Conservation (phyloP, 148 eudicot genomes). For the Rhododendron simsii region DNA sequence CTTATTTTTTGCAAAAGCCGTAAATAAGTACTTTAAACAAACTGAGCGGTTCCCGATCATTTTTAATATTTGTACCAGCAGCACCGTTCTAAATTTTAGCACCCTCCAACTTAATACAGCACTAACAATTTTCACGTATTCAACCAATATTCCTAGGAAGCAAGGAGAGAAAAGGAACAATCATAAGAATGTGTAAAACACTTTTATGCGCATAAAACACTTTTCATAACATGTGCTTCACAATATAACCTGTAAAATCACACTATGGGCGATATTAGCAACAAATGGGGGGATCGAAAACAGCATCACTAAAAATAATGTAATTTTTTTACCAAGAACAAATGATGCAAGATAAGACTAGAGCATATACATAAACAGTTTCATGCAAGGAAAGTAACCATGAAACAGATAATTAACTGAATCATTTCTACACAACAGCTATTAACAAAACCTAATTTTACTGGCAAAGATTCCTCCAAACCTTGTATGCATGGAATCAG, state of each 20-base stretch:
- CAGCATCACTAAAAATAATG: not conserved
- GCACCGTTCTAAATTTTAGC: not conserved
- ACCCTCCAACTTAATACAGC: not conserved
- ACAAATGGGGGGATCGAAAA: not conserved
- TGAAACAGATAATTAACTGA: not conserved
- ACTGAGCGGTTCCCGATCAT: no score
- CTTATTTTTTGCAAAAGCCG: no score
- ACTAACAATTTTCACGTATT: not conserved
- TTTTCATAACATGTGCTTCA: not conserved
- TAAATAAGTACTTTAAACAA: no score
- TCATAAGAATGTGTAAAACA: not conserved
- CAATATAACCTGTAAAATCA: not conserved
- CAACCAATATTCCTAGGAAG: not conserved
- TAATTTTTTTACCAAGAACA: not conserved
- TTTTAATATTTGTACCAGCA: no score
- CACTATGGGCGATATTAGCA: not conserved
- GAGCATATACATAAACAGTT: not conserved
- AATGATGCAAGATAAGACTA: not conserved
- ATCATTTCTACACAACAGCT: not conserved
- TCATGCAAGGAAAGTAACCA: not conserved
- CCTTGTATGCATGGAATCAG: not conserved
- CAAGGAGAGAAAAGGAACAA: not conserved
- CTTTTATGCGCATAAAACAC: not conserved
- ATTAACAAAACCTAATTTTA: not conserved
- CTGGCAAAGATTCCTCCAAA: not conserved